Evolutionary conservation across 768 basidiomycete genomes (phyloP).

Genomic region (Pleurotus citrinopileatus): DNA sequence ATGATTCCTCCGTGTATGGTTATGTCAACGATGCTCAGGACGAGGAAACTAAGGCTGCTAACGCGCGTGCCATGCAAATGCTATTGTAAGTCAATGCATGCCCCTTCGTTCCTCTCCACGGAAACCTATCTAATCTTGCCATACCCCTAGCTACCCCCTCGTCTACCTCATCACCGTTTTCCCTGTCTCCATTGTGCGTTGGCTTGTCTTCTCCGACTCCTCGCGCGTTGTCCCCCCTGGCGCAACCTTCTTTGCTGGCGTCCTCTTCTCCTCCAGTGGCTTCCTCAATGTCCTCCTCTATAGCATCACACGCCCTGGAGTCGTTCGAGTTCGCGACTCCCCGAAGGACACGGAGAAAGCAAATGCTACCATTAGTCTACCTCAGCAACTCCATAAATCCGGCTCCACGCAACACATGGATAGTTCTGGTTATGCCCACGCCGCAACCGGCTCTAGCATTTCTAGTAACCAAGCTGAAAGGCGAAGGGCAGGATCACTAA

Average conservation of each 20-base stretch:
- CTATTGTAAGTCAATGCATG: slow-evolving; percentile 38
- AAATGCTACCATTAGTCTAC: not conserved
- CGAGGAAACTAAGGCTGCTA: slow-evolving; percentile 9
- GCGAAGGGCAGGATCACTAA: slow-evolving; percentile 4
- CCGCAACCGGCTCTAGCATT: not conserved
- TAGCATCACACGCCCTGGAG: slow-evolving; percentile 9
- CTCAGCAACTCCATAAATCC: not conserved
- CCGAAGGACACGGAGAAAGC: not conserved
- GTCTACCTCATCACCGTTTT: slow-evolving; percentile 22
- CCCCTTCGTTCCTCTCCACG: not conserved
- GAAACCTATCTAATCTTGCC: not conserved
- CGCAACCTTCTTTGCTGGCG: slow-evolving; percentile 22
- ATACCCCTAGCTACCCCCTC: slow-evolving; percentile 30
- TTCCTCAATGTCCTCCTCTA: slow-evolving; percentile 11
- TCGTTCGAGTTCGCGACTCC: not conserved
- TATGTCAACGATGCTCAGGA: not conserved
- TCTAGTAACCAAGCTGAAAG: not conserved
- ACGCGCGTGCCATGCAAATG: slow-evolving; percentile 31
- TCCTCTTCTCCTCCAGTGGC: slow-evolving; percentile 11
- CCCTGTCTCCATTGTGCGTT: slow-evolving; percentile 39
- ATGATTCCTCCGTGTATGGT: not conserved
- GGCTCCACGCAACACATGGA: not conserved
- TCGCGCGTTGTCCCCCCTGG: slow-evolving; percentile 27
- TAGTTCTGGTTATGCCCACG: not conserved
- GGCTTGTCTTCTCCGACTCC: slow-evolving; percentile 24